Evolutionary conservation across 768 basidiomycete species (phyloP).

Genomic region (Kwoniella bestiolae): DNA sequence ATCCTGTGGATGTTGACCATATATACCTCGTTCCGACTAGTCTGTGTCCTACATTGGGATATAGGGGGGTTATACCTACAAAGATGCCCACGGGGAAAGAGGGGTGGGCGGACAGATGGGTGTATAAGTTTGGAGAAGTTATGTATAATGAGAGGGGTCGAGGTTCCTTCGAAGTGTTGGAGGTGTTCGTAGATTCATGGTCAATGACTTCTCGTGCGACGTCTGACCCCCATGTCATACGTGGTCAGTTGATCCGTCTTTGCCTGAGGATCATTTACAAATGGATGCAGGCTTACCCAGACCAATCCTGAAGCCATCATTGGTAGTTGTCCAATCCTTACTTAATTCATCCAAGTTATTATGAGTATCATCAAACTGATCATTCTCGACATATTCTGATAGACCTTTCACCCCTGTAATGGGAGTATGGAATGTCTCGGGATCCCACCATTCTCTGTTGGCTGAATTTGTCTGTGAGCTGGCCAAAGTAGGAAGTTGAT

Average conservation of each 20-base stretch:
- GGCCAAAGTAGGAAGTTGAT: not conserved
- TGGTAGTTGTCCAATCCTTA: conserved; percentile 70
- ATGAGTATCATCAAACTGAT: too few relatives aligned
- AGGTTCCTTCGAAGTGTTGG: too few relatives aligned
- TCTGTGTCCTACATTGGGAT: conserved; percentile 66
- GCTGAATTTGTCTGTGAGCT: not conserved
- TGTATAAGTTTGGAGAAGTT: conserved; percentile 69
- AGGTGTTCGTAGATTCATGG: too few relatives aligned
- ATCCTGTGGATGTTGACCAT: conserved; percentile 76
- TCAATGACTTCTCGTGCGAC: too few relatives aligned
- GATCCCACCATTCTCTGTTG: not conserved
- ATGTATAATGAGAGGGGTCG: conserved; percentile 66
- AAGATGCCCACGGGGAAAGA: conserved; percentile 68
- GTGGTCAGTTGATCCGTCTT: too few relatives aligned
- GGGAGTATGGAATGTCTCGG: conserved; percentile 68
- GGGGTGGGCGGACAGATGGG: conserved; percentile 64
- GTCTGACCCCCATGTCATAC: too few relatives aligned
- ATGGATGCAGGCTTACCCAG: conserved; percentile 62
- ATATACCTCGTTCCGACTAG: conserved; percentile 72
- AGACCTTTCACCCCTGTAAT: conserved; percentile 67
- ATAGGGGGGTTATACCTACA: conserved; percentile 71
- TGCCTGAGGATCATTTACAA: too few relatives aligned
- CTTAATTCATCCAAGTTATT: too few relatives aligned
- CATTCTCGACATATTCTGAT: too few relatives aligned
- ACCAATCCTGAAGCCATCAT: conserved; percentile 73